Evolutionary conservation across 306 rosid species (phyloP).

Genomic region (Dicorynia guianensis): DNA sequence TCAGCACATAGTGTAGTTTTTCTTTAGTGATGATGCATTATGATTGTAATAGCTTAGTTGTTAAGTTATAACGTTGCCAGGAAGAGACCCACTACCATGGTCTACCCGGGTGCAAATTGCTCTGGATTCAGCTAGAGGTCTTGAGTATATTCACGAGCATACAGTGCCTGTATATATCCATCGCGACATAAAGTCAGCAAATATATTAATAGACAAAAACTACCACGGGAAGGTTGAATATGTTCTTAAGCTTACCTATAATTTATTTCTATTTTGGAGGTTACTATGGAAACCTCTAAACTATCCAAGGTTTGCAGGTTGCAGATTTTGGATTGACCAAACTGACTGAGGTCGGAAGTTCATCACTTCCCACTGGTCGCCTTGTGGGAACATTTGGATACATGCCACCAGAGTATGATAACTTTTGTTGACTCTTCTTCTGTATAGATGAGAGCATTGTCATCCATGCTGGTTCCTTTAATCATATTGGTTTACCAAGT

Average conservation of each 20-base stretch:
- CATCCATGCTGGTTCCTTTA: neutral
- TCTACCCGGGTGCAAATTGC: conserved; percentile 90
- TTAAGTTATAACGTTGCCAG: conserved; percentile 48
- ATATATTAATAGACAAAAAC: conserved; percentile 87
- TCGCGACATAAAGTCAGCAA: conserved; percentile 96
- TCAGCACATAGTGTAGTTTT: conserved; percentile 27
- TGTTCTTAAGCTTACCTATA: conserved; percentile 7
- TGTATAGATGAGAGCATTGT: neutral
- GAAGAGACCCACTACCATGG: conserved; percentile 85
- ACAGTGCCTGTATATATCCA: conserved; percentile 97
- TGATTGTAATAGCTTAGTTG: conserved; percentile 31
- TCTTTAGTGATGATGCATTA: conserved; percentile 27
- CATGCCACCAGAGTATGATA: conserved; percentile 95
- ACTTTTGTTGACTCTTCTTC: neutral
- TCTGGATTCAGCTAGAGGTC: conserved; percentile 97
- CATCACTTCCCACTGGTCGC: conserved; percentile 79
- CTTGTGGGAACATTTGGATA: conserved; percentile 98
- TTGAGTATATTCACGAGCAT: conserved; percentile 97
- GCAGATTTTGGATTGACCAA: conserved; percentile 97
- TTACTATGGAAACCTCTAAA: conserved; percentile 35
- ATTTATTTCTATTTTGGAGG: conserved; percentile 13
- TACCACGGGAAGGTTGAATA: conserved; percentile 81
- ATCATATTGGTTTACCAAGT: neutral
- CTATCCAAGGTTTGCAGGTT: conserved; percentile 57
- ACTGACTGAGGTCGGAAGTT: conserved; percentile 86